Evolutionary conservation across 2,329 filamentous ascomycete species (phyloP).

Genomic region (Colletotrichum brevisporum): DNA sequence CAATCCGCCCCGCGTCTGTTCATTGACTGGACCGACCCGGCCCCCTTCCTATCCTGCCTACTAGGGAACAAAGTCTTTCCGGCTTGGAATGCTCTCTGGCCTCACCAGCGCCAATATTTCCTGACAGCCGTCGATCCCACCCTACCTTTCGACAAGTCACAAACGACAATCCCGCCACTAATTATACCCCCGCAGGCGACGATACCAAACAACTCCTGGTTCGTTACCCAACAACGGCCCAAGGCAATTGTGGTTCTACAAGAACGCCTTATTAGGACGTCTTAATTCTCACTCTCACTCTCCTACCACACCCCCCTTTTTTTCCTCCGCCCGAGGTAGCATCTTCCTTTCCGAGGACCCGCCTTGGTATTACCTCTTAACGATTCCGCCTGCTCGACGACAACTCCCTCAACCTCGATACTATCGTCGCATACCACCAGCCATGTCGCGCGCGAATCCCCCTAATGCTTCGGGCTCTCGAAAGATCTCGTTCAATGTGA

Average conservation of each 20-base stretch:
- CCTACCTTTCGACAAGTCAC: constrained; percentile 31
- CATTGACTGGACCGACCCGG: constrained; percentile 41
- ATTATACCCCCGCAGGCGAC: constrained; percentile 33
- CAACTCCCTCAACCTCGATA: constrained; percentile 22
- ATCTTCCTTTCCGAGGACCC: constrained; percentile 32
- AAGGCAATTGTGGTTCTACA: constrained; percentile 37
- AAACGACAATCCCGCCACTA: constrained; percentile 34
- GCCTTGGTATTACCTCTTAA: constrained; percentile 21
- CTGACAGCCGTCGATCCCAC: constrained; percentile 34
- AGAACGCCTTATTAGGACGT: constrained; percentile 26
- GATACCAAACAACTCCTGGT: constrained; percentile 24
- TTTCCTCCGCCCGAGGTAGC: constrained; percentile 28
- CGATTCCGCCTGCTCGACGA: constrained; percentile 23
- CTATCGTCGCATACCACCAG: constrained; percentile 40
- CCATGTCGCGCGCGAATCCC: constrained; percentile 71
- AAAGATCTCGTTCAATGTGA: constrained; percentile 99
- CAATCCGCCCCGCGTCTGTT: constrained; percentile 27
- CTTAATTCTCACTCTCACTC: constrained; percentile 31
- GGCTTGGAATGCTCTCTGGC: constrained; percentile 22
- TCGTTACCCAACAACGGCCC: constrained; percentile 31
- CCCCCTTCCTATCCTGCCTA: neutral
- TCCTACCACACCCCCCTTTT: constrained; percentile 20
- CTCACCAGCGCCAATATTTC: constrained; percentile 21
- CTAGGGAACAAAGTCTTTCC: constrained; percentile 19
- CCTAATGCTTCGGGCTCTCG: constrained; percentile 76